Conservation (phyloP, 192 early-diverging fungal genomes). For the Linnemannia schmuckeri region DNA sequence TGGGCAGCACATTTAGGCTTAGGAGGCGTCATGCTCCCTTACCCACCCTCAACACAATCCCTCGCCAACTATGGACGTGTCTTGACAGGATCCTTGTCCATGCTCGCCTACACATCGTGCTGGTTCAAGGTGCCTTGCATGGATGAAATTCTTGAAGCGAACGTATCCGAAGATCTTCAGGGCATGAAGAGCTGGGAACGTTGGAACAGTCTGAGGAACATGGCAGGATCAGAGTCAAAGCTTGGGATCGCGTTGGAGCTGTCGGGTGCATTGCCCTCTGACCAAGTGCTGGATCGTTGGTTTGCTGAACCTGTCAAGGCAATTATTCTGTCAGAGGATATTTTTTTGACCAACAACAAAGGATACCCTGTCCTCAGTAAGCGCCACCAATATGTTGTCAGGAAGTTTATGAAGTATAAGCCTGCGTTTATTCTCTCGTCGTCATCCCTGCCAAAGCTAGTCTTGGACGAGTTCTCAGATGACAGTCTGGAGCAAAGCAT, state of each 20-base stretch:
- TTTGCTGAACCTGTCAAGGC: conserved; percentile 88
- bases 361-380: conserved; percentile 93
- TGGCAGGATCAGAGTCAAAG: conserved; percentile 78
- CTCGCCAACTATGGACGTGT: conserved; percentile 72
- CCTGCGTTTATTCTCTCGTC: conserved; percentile 59
- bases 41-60: conserved; percentile 36
- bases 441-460: conserved; percentile 39
- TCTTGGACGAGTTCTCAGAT: conserved; percentile 44
- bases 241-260: conserved; percentile 75
- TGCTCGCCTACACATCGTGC: conserved; percentile 23
- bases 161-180: conserved; percentile 21
- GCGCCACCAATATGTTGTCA: conserved; percentile 78
- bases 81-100: conserved; percentile 53
- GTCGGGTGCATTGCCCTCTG: conserved; percentile 62
- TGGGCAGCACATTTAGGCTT: conserved; percentile 82
- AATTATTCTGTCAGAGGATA: conserved; percentile 76
- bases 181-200: conserved; percentile 71
- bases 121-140: conserved; percentile 56
- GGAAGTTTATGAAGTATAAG: conserved; percentile 60
- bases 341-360: conserved; percentile 85
- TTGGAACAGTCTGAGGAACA: conserved; percentile 85
- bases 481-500: conserved; percentile 60
- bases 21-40: conserved; percentile 67
- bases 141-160: conserved; percentile 58
- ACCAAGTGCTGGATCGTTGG: conserved; percentile 73